These are phyloP conservation scores for Thermothelomyces thermophilus DNA, from an alignment of 2,329 filamentous ascomycete genomes.

Conservation along the genomic window DNA sequence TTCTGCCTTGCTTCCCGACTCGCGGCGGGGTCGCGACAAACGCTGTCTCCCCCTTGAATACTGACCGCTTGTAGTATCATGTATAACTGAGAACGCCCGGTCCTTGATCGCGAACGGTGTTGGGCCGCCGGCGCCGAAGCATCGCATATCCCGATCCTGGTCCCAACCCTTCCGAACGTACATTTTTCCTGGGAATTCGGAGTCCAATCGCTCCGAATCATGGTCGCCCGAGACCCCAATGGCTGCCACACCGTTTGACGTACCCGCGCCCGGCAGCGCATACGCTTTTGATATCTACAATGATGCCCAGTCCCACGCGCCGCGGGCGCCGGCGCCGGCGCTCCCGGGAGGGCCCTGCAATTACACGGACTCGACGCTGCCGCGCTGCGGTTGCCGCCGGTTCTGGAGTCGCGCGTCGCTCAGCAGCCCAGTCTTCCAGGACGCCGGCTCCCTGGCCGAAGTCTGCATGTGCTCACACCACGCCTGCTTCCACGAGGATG, in stretches of 20 bases:
- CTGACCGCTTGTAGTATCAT: conserved; percentile 30
- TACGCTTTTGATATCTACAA: conserved; percentile 50
- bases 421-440: conserved; percentile 25
- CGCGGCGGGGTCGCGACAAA: conserved; percentile 13
- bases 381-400: conserved; percentile 53
- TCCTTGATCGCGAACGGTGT: conserved; percentile 25
- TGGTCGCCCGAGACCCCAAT: conserved; percentile 38
- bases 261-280: conserved; percentile 36
- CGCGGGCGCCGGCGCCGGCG: conserved; percentile 19
- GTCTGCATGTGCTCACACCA: conserved; percentile 57
- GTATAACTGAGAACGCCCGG: conserved; percentile 31
- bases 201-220: conserved; percentile 27
- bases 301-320: conserved; percentile 36
- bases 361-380: conserved; percentile 49
- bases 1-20: conserved; percentile 14
- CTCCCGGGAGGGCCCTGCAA: conserved; percentile 52
- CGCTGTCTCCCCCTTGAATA: neutral
- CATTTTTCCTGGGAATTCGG: neutral
- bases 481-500: conserved; percentile 54
- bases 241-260: conserved; percentile 46
- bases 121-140: conserved; percentile 14
- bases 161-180: too few species aligned
- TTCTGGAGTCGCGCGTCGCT: conserved; percentile 47
- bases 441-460: conserved; percentile 33
- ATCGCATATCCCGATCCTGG: neutral